phyloP scores from a whole-genome alignment of 2,329 filamentous ascomycete species.

The Colletotrichum costaricense region DNA sequence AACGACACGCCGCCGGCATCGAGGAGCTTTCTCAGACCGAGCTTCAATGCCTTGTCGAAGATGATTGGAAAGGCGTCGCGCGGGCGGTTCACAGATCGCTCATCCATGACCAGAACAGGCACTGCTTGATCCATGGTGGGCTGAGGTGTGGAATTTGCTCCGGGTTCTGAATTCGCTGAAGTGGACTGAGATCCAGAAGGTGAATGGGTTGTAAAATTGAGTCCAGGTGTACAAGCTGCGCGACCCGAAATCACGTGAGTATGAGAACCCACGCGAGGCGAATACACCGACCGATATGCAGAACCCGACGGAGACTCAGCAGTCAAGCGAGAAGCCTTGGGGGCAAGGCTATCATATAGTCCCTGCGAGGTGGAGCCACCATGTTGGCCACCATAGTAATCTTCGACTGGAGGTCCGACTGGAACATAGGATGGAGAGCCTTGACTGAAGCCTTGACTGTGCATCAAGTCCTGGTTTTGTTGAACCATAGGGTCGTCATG shows the following conservation, averaged over 20 bases:
- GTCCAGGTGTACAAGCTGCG: too few species aligned
- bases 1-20: slow-evolving; percentile 43
- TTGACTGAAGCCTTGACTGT: background rate
- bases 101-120: background rate
- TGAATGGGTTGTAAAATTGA: too few species aligned
- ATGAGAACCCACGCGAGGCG: too few species aligned
- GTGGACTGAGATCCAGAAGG: background rate
- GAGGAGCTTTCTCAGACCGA: slow-evolving; percentile 40
- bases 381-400: too few species aligned
- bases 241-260: too few species aligned
- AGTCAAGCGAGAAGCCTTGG: too few species aligned
- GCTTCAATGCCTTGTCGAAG: slow-evolving; percentile 16
- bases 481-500: background rate
- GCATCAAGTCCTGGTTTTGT: background rate
- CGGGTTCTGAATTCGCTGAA: background rate
- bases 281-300: too few species aligned
- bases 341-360: too few species aligned
- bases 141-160: background rate
- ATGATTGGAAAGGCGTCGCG: slow-evolving; percentile 30
- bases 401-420: too few species aligned
- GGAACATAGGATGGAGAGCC: background rate
- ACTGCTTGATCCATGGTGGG: background rate
- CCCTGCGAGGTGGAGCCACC: too few species aligned
- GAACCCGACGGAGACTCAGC: too few species aligned
- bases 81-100: slow-evolving; percentile 16